phyloP scores from a whole-genome alignment of 345 rosid species.

The Gossypium arboreum region DNA sequence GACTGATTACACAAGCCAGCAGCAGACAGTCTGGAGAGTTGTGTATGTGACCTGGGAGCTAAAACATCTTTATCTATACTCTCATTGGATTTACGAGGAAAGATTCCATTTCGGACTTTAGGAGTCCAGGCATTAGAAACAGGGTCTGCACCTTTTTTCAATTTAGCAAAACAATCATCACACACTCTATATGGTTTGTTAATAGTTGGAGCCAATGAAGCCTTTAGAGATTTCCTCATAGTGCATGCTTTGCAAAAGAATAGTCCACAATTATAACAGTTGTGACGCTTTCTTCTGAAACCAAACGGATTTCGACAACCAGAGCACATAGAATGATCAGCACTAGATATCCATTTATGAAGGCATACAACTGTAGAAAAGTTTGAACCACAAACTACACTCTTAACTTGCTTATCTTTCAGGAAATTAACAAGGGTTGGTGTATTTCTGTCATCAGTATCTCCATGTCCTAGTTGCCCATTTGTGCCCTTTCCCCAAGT shows the following conservation, averaged over 20 bases:
- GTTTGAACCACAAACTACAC: slow-evolving; percentile 70
- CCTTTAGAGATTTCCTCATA: slow-evolving; percentile 68
- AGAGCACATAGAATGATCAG: slow-evolving; percentile 72
- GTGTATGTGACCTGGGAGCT: slow-evolving; percentile 35
- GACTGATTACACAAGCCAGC: slow-evolving; percentile 32
- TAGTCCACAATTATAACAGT: slow-evolving; percentile 90
- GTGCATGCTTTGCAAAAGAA: slow-evolving; percentile 86
- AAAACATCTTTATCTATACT: slow-evolving; percentile 34
- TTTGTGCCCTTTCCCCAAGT: slow-evolving; percentile 84
- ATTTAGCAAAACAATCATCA: slow-evolving; percentile 71
- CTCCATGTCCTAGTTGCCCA: slow-evolving; percentile 92
- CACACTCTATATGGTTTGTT: slow-evolving; percentile 86
- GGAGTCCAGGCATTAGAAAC: slow-evolving; percentile 33
- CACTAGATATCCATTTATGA: slow-evolving; percentile 62
- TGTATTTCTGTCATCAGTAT: slow-evolving; percentile 41
- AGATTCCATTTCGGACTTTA: slow-evolving; percentile 33
- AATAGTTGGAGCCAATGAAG: slow-evolving; percentile 76
- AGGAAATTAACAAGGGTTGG: slow-evolving; percentile 59
- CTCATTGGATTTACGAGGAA: slow-evolving; percentile 26
- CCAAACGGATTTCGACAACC: slow-evolving; percentile 77
- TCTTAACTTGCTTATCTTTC: slow-evolving; percentile 70
- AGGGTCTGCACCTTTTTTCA: slow-evolving; percentile 47
- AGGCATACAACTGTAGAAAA: slow-evolving; percentile 71
- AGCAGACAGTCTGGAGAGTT: slow-evolving; percentile 38
- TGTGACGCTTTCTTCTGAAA: slow-evolving; percentile 89